Conservation (phyloP, 2,329 filamentous ascomycete genomes). For the Fulvia fulva region DNA sequence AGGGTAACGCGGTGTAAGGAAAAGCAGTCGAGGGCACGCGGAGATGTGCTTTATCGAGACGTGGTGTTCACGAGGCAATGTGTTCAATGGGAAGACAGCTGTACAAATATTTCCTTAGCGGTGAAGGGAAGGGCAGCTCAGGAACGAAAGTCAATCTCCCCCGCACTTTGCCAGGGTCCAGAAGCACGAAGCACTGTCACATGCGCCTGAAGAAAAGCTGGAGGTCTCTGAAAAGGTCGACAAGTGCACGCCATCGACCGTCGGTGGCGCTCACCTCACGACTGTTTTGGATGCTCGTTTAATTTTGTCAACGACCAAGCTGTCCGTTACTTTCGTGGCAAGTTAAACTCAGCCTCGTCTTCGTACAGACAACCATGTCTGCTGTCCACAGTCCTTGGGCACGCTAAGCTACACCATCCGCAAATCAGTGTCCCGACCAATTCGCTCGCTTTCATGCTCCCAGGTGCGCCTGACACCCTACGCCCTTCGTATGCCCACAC, state of each 20-base stretch:
- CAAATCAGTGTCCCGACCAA: neutral
- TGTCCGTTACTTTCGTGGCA: neutral
- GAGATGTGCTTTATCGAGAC: neutral
- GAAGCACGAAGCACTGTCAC: neutral
- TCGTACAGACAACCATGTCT: neutral
- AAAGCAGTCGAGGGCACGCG: neutral
- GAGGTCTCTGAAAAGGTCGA: neutral
- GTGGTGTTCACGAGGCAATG: neutral
- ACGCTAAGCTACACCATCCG: neutral
- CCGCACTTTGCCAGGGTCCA: neutral
- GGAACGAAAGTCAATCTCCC: neutral
- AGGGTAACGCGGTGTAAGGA: too few relatives aligned
- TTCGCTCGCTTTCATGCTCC: neutral
- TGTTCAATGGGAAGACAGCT: neutral
- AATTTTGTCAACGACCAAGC: neutral
- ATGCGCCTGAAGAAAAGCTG: neutral
- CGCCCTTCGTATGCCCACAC: neutral
- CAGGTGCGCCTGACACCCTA: neutral
- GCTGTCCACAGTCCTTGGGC: neutral
- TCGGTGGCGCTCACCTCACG: neutral
- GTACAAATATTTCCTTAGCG: neutral
- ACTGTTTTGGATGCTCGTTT: neutral
- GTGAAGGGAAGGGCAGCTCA: neutral
- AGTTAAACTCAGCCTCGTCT: neutral
- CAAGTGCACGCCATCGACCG: neutral